Conservation (phyloP, 306 rosid genomes). For the Adenanthera pavonina region DNA sequence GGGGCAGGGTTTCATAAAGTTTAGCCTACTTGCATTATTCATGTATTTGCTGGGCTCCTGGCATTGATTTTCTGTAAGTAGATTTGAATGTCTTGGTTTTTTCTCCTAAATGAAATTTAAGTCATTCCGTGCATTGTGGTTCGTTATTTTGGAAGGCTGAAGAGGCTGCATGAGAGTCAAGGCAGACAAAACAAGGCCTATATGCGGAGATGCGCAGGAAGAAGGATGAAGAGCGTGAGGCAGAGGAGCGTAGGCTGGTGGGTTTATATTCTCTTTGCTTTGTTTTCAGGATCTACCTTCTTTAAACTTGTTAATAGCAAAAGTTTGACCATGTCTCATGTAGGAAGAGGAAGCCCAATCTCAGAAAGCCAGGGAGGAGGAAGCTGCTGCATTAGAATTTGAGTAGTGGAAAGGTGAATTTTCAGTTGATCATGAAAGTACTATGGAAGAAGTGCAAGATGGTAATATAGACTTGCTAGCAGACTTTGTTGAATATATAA, state of each 20-base stretch:
- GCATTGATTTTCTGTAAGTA: not conserved
- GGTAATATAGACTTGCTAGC: slow-evolving; percentile 59
- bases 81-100: not conserved
- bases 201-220: slow-evolving; percentile 79
- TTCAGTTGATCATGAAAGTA: slow-evolving; percentile 89
- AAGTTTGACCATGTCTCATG: slow-evolving; percentile 25
- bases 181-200: slow-evolving; percentile 72
- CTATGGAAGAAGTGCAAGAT: slow-evolving; percentile 70
- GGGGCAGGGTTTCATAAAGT: not conserved
- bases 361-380: slow-evolving; percentile 83
- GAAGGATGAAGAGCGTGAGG: slow-evolving; percentile 95
- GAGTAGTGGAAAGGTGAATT: slow-evolving; percentile 97
- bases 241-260: slow-evolving; percentile 72
- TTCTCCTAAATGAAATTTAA: not conserved
- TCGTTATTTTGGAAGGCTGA: slow-evolving; percentile 67
- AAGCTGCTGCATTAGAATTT: slow-evolving; percentile 90
- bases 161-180: slow-evolving; percentile 75
- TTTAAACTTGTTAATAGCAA: slow-evolving; percentile 6
- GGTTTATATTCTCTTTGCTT: slow-evolving; percentile 34
- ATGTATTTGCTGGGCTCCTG: not conserved
- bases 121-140: slow-evolving; percentile 27
- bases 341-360: slow-evolving; percentile 73
- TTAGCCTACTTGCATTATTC: not conserved
- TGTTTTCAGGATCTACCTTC: slow-evolving; percentile 9
- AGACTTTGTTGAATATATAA: slow-evolving; percentile 65